Conservation (phyloP, 148 eudicot genomes). For the Heliamphora exappendiculata region DNA sequence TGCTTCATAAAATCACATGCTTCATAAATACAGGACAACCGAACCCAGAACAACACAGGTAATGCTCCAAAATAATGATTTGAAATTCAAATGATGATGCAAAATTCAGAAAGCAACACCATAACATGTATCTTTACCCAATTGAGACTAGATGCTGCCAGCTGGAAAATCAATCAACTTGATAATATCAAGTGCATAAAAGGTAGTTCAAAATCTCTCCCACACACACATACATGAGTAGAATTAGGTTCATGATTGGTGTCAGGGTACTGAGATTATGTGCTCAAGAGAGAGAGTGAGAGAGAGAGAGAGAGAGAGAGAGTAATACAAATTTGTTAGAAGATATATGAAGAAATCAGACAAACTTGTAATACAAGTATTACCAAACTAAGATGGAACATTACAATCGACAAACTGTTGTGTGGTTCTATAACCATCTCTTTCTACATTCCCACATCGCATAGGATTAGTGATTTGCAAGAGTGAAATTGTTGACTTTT, state of each 20-base stretch:
- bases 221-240: neutral
- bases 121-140: neutral
- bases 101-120: neutral
- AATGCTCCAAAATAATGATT: neutral
- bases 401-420: neutral
- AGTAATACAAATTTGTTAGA: neutral
- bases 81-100: neutral
- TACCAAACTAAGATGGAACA: neutral
- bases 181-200: neutral
- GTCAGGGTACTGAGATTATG: no score
- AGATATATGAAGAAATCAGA: neutral
- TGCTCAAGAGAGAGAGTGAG: no score
- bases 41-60: neutral
- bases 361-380: neutral
- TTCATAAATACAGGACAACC: neutral
- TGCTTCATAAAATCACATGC: constrained; percentile 6
- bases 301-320: no score
- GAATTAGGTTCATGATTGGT: no score
- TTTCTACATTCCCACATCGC: neutral
- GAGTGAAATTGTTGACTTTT: neutral
- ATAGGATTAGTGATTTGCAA: neutral
- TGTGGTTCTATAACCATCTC: neutral
- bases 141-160: neutral
- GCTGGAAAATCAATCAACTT: neutral
- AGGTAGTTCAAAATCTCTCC: neutral